A percentile compares a stretch with the other conserved stretches of the same genome.
phyloP scores from a whole-genome alignment of 2,329 filamentous ascomycete genomes.

The Elsinoe necatrix region DNA sequence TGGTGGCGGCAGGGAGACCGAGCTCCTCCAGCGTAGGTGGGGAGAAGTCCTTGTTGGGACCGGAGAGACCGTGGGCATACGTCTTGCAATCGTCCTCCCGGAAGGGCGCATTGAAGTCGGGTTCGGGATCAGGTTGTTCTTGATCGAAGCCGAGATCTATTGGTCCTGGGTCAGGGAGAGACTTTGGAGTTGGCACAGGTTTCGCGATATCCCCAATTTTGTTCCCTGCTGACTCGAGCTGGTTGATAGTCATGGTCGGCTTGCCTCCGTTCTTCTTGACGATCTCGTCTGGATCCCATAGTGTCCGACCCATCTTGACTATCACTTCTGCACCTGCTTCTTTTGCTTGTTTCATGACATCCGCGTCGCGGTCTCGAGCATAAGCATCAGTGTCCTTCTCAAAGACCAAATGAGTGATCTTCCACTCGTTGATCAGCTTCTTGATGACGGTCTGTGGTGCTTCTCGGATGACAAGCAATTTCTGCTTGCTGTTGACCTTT shows the following conservation, averaged over 20 bases:
- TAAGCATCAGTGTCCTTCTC: slow-evolving; percentile 73
- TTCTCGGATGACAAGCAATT: slow-evolving; percentile 64
- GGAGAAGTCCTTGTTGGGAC: slow-evolving; percentile 59
- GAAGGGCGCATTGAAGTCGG: slow-evolving; percentile 53
- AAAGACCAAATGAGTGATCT: slow-evolving; percentile 66
- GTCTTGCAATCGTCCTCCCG: slow-evolving; percentile 48
- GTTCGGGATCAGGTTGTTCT: slow-evolving; percentile 41
- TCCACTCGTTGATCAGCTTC: slow-evolving; percentile 66
- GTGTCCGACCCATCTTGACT: slow-evolving; percentile 54
- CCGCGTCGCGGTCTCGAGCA: slow-evolving; percentile 54
- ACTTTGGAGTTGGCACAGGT: slow-evolving; percentile 52
- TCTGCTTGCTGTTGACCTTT: slow-evolving; percentile 60
- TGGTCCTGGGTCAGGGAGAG: slow-evolving; percentile 57
- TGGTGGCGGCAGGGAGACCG: slow-evolving; percentile 56
- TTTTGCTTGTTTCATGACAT: slow-evolving; percentile 51
- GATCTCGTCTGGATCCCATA: slow-evolving; percentile 65
- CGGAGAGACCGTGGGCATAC: slow-evolving; percentile 51
- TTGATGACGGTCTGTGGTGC: slow-evolving; percentile 62
- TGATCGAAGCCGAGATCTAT: slow-evolving; percentile 52
- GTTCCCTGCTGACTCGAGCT: slow-evolving; percentile 53
- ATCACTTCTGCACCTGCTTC: slow-evolving; percentile 61
- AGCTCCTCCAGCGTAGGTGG: slow-evolving; percentile 65
- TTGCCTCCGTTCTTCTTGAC: slow-evolving; percentile 57
- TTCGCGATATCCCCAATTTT: slow-evolving; percentile 55
- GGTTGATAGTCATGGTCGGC: slow-evolving; percentile 65